Base-by-base conservation (phyloP, 2,329 filamentous ascomycete species). In the Chaetoscypha palmicola region DNA sequence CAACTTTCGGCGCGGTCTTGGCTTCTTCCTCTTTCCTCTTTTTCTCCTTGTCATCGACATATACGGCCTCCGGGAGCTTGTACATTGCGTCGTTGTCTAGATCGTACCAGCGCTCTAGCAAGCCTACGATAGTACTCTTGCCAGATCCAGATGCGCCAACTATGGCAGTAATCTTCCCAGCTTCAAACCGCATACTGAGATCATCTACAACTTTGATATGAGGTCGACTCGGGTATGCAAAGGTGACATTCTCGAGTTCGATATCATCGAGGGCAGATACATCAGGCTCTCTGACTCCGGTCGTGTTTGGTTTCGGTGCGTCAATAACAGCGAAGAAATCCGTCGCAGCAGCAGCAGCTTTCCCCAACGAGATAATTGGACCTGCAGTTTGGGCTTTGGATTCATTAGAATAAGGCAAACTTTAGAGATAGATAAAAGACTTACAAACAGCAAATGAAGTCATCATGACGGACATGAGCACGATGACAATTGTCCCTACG, bases 51-150 rank as follows among this genome's bases (percentile, higher is more conserved):
- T 69, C 50, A 61, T 61, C 55, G 66, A 66, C 49, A 72, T 67
- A 54, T 69, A 67, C 49, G 70, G 70, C 54, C 30, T 58, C 49
- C 2, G 51, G 56, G 20, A 57, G 43, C 8, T 30, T 71, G 63
- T 2, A 70, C 65, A 69, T 54, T 43, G 72, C 64, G 47, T 78
- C 71, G 4, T 73, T 67, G 26, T 72, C 66, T 1, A 83, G 66
- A 2, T 77, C 75, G 58, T 88, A 88, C 81, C 82, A 88, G 23
- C 82, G 69, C 57, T 88, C 79, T 2, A 88, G 67, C 2, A 89
- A 64, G 0, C 79, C 81, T 1, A 87, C 76, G 20, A 88, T 77
- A 0, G 84, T 89, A 39, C 79, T 84, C 61, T 89, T 90, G 0
- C 85, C 84, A 3, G 75, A 80, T 0, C 84, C 84, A 2, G 80